Evolutionary conservation across 768 basidiomycete species (phyloP), one percentile per base, ranked within the genome.

Genomic region (Collybia sp.): DNA sequence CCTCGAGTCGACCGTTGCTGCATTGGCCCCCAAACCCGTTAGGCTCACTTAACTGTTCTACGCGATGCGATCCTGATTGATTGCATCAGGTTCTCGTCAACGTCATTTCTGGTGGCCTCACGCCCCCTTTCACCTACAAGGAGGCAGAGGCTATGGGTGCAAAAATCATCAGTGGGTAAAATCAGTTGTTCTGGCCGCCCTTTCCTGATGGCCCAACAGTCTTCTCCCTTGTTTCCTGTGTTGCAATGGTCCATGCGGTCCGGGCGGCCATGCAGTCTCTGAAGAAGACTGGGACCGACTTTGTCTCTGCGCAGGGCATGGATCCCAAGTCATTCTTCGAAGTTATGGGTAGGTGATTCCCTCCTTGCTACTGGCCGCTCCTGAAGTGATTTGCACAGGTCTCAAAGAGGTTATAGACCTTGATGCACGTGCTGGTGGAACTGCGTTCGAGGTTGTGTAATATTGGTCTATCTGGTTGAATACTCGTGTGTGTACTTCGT

Each of bases 221-320:
- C 57, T 88, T 88, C 62, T 87, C 85, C 9, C 68, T 88, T 5
- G 83, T 85, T 2, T 87, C 85, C 19, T 83, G 80, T 50, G 85
- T 88, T 30, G 83, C 85, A 17, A 85, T 83, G 55, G 77, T 86
- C 9, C 86, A 88, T 55, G 85, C 77, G 13, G 76, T 85, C 45
- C 82, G 85, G 39, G 78, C 79, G n/a, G 86, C 86, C 6, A 86
- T 88, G 82, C 74, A 74, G n/a, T 79, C 80, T 0, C 63, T 88
- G 38, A 85, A 83, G 67, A 84, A 85, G 67, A 87, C 85, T 2
- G 86, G 86, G 6, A 88, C 85, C 5, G 86, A 88, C 58, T 85
- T 82, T 58, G 46, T 60, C 15, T 66, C 71, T 17, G 70, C 73
- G 12, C 67, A 71, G 51, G 81, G 85, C 17, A 86, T 88, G 85